Conservation (phyloP, 2,329 filamentous ascomycete genomes). For the Pseudocercospora ulei region DNA sequence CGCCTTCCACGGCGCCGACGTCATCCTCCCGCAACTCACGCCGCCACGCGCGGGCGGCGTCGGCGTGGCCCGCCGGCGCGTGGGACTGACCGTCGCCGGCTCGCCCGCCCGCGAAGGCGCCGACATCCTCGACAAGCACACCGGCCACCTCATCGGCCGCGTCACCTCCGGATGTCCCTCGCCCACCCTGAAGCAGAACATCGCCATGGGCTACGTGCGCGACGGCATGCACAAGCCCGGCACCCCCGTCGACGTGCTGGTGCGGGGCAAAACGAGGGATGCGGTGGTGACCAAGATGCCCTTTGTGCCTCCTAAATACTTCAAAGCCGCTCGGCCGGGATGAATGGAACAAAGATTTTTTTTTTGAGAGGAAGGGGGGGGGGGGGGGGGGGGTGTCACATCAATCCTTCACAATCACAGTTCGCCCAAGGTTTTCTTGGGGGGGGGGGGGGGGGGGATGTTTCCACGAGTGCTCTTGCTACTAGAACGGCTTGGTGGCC, state of each 20-base stretch:
- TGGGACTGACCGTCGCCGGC: conserved; percentile 74
- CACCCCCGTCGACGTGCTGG: conserved; percentile 67
- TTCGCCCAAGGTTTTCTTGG: conserved; percentile 5
- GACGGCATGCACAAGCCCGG: conserved; percentile 74
- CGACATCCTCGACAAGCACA: conserved; percentile 54
- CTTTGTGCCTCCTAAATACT: conserved; percentile 73
- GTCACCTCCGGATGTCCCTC: conserved; percentile 87
- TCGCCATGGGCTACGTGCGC: conserved; percentile 89
- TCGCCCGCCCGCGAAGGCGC: conserved; percentile 84
- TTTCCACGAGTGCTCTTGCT: too few species aligned
- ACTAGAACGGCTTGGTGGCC: conserved; percentile 4
- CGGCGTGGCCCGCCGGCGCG: conserved; percentile 60
- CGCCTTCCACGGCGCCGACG: conserved; percentile 75
- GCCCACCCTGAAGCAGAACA: conserved; percentile 77
- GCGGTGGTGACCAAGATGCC: conserved; percentile 80
- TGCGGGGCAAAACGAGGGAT: conserved; percentile 65
- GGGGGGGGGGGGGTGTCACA: too few species aligned
- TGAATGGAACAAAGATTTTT: conserved; percentile 9
- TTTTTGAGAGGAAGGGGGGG: background rate
- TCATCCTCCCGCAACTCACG: conserved; percentile 67
- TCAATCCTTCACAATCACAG: background rate
- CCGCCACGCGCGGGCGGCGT: conserved; percentile 25
- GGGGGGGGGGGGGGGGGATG: conserved; percentile 5
- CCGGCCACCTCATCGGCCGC: conserved; percentile 59
- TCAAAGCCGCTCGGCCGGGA: conserved; percentile 36